Base-by-base conservation (phyloP, 164 flowering plant species). In the Protea cynaroides region DNA sequence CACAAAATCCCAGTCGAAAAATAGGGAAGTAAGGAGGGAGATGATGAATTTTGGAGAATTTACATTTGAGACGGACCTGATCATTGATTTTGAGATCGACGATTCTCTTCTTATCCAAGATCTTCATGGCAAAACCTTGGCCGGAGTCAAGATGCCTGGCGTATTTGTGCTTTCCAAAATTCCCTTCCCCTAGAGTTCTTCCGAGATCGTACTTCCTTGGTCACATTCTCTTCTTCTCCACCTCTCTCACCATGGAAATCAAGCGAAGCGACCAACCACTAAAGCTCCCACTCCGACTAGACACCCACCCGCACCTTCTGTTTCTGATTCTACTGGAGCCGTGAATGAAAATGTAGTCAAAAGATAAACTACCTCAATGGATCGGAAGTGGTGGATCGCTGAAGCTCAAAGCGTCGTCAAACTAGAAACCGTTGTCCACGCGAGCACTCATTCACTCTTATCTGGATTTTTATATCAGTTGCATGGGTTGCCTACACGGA, bases 171-270 rank as follows among this genome's bases (percentile, higher is more conserved):
- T 90, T 93, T 13, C 97, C 97, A 62, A 89, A 90, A 74, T 89
- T 90, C 22, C 98, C 96, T 67, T 90, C 87, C 0, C 97, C 98
- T 0, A 94, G 77, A 44, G 83, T 86, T 75, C 82, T 79, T 44
- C 96, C 97, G 0, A 94, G 61, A 80, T 90, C 88, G 80, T 94
- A 94, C 68, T 90, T 93, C 8, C 96, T 96, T 54, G 90, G 74
- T 74, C 75, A 84, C 86, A 79, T 84, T 83, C 87, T 87, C 83
- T 68, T 65, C 70, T 64, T 65, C 61, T 64, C 74, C 62, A 29
- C 64, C 52, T 29, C 72, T 62, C 50, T 52, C 78, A 71, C 75
- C 82, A 80, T 76, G 68, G 53, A 40, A 29, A 29, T n/a, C n/a
- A n/a, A n/a, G 4, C 4, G 4, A 29, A 29, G 4, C 34, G 3